Evolutionary conservation across 2,329 filamentous ascomycete species (phyloP).

Genomic region (Ilyonectria destructans): DNA sequence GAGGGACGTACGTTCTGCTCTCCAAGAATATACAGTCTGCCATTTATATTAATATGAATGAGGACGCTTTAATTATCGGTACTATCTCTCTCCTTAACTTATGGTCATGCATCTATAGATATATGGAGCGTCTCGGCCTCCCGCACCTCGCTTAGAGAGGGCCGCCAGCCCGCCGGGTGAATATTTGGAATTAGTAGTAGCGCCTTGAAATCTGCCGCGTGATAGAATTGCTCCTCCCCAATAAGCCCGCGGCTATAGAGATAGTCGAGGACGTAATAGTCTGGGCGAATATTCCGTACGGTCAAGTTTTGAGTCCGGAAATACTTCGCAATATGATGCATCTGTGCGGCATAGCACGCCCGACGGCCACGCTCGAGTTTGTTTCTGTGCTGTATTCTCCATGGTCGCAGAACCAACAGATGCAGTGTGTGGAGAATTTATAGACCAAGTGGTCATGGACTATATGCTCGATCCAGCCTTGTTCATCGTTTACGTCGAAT

Average conservation of each 20-base stretch:
- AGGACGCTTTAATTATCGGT: too few relatives aligned
- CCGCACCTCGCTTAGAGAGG: background rate
- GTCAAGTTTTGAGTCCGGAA: constrained; percentile 50
- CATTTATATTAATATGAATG: too few relatives aligned
- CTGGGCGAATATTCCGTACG: constrained; percentile 53
- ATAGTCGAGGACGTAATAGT: constrained; percentile 61
- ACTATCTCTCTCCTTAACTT: background rate
- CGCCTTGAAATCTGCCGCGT: constrained; percentile 42
- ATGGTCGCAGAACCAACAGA: constrained; percentile 69
- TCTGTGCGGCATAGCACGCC: constrained; percentile 57
- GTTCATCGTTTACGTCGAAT: constrained; percentile 58
- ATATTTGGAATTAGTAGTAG: constrained; percentile 31
- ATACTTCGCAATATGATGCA: constrained; percentile 67
- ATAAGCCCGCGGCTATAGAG: constrained; percentile 52
- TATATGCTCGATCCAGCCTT: constrained; percentile 66
- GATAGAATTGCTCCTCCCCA: constrained; percentile 40
- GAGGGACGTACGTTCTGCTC: too few relatives aligned
- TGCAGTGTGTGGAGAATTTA: constrained; percentile 54
- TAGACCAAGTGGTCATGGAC: constrained; percentile 54
- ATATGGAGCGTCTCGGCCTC: background rate
- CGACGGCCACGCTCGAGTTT: constrained; percentile 2
- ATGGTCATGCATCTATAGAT: too few relatives aligned
- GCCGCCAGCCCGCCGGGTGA: constrained; percentile 38
- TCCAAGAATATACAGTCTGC: too few relatives aligned
- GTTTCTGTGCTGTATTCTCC: constrained; percentile 50